A percentile compares a stretch with the other conserved stretches of the same genome.
Conservation (phyloP, 495 filamentous ascomycete genomes). For the Collariella sp. region DNA sequence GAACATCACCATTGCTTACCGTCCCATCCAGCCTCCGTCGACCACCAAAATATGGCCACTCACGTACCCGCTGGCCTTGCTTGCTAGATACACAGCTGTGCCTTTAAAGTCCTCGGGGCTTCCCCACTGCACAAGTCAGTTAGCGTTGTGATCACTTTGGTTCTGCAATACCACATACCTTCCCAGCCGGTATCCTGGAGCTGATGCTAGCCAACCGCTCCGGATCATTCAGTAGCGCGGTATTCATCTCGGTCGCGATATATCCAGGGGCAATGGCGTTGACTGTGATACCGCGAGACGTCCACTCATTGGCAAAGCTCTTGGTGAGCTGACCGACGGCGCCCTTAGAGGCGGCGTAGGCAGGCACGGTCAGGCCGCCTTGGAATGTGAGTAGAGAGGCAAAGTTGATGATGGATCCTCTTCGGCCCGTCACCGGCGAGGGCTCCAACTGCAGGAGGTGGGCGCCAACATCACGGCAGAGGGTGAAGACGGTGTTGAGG, state of each 20-base stretch:
- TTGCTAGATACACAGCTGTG: slow-evolving; percentile 67
- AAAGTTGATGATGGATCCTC: slow-evolving; percentile 79
- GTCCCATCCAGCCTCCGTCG: slow-evolving; percentile 92
- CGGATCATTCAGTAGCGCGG: slow-evolving; percentile 64
- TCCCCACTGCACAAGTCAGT: slow-evolving; percentile 50
- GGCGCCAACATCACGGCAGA: slow-evolving; percentile 77
- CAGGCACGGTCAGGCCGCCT: slow-evolving; percentile 82
- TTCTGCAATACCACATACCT: slow-evolving; percentile 37
- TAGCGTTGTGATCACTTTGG: too few species aligned
- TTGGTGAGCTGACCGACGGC: slow-evolving; percentile 84
- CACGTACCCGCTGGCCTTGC: slow-evolving; percentile 69
- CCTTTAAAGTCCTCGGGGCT: slow-evolving; percentile 86
- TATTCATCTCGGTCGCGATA: slow-evolving; percentile 89
- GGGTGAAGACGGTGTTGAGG: slow-evolving; percentile 70
- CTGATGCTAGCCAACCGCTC: slow-evolving; percentile 63
- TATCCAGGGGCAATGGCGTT: slow-evolving; percentile 77
- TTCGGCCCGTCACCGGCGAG: slow-evolving; percentile 45
- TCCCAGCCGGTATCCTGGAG: slow-evolving; percentile 72
- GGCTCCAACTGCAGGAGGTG: slow-evolving; percentile 61
- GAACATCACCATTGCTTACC: slow-evolving; percentile 37
- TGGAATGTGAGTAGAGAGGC: slow-evolving; percentile 81
- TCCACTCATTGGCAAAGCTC: slow-evolving; percentile 81
- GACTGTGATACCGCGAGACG: slow-evolving; percentile 64
- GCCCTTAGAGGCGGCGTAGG: slow-evolving; percentile 84
- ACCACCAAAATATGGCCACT: slow-evolving; percentile 73